Evolutionary conservation across 208 protist genomes (phyloP).

Genomic region (Leishmania martiniquensis): DNA sequence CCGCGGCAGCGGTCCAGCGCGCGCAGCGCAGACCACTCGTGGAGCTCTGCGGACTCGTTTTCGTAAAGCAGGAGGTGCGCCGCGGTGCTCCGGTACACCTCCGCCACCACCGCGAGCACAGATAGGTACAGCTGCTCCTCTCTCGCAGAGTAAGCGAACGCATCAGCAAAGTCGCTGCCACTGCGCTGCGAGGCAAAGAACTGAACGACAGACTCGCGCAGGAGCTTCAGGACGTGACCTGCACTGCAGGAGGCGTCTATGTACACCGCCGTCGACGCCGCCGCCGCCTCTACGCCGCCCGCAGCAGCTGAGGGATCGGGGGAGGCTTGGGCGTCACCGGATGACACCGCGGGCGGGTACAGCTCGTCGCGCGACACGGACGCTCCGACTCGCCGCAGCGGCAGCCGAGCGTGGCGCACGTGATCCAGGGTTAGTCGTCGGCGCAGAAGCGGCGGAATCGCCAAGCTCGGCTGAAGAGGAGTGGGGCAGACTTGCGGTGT

Average conservation of each 20-base stretch:
- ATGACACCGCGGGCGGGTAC: slow-evolving; percentile 13
- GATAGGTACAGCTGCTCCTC: slow-evolving; percentile 74
- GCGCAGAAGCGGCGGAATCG: slow-evolving; percentile 56
- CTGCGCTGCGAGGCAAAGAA: slow-evolving; percentile 54
- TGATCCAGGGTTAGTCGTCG: slow-evolving; percentile 62
- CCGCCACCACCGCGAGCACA: slow-evolving; percentile 47
- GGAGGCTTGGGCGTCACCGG: not conserved
- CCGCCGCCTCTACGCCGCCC: not conserved
- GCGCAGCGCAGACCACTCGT: slow-evolving; percentile 45
- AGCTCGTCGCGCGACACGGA: slow-evolving; percentile 25
- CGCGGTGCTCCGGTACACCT: slow-evolving; percentile 63
- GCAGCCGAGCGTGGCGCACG: slow-evolving; percentile 51
- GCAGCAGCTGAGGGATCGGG: not conserved
- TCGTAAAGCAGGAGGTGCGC: slow-evolving; percentile 70
- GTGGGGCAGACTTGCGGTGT: slow-evolving; percentile 44
- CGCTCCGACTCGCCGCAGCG: slow-evolving; percentile 53
- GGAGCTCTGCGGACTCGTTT: slow-evolving; percentile 63
- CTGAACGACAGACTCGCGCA: slow-evolving; percentile 45
- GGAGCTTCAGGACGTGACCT: slow-evolving; percentile 51
- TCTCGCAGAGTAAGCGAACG: slow-evolving; percentile 64
- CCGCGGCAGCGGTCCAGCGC: slow-evolving; percentile 12
- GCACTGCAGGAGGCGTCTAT: slow-evolving; percentile 40
- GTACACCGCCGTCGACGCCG: slow-evolving; percentile 1
- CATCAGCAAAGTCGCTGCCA: slow-evolving; percentile 58
- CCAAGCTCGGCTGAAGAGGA: slow-evolving; percentile 72